Percentiles rank a stretch among this genome's conserved stretches.
phyloP scores from a whole-genome alignment of 1,284 basidiomycete species.

The Taiwanofungus camphoratus region DNA sequence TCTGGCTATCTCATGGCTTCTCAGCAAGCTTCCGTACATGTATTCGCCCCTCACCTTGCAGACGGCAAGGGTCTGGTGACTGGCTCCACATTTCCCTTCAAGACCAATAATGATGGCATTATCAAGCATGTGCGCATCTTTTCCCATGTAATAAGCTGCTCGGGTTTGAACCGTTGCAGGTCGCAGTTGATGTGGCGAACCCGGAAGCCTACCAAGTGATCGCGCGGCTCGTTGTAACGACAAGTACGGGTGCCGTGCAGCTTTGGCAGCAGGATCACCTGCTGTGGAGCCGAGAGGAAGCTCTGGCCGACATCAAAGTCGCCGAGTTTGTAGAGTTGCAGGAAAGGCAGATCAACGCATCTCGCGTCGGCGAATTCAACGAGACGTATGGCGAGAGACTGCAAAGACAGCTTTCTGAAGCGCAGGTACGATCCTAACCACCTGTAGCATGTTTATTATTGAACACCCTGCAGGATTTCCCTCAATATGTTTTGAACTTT shows the following conservation, averaged over 20 bases:
- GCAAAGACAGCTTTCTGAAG: constrained; percentile 55
- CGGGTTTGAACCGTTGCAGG: constrained; percentile 31
- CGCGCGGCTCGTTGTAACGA: constrained; percentile 51
- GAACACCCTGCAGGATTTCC: constrained; percentile 50
- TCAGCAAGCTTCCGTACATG: constrained; percentile 48
- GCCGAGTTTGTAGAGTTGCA: constrained; percentile 79
- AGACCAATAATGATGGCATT: constrained; percentile 66
- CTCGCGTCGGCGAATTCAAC: constrained; percentile 34
- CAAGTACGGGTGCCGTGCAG: constrained; percentile 76
- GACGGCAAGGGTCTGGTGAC: constrained; percentile 53
- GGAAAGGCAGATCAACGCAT: constrained; percentile 47
- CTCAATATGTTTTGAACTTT: constrained; percentile 65
- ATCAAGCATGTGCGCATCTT: constrained; percentile 54
- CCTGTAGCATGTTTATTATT: neutral
- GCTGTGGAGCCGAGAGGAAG: constrained; percentile 83
- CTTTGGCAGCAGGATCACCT: constrained; percentile 61
- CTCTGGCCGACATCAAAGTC: constrained; percentile 59
- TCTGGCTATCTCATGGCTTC: constrained; percentile 4
- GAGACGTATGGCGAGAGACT: constrained; percentile 58
- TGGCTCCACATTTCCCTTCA: constrained; percentile 68
- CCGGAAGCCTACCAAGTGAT: constrained; percentile 36
- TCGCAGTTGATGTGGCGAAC: constrained; percentile 49
- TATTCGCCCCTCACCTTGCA: constrained; percentile 51
- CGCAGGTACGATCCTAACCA: constrained; percentile 41
- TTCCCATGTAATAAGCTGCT: constrained; percentile 4